Percentiles rank a stretch among this genome's conserved stretches.
These are phyloP conservation scores for Moesziomyces sp. DNA, from an alignment of 1,284 basidiomycete species.

Conservation along the genomic window DNA sequence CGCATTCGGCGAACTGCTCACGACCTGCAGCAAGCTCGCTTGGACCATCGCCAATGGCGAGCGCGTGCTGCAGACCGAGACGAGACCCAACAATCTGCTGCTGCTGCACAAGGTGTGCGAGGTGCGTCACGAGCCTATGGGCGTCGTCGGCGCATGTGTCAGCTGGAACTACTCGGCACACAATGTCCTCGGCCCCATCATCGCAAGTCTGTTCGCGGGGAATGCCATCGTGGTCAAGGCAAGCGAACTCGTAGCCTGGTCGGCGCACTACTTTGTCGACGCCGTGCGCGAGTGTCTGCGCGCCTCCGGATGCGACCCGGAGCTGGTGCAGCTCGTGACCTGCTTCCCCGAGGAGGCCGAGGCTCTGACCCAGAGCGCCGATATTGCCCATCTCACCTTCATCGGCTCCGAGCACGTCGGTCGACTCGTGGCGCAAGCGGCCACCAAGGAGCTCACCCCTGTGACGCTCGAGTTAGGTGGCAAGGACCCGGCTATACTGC, in stretches of 20 bases:
- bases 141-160: constrained; percentile 89
- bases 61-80: constrained; percentile 43
- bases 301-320: constrained; percentile 80
- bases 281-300: constrained; percentile 61
- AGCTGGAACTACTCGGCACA: constrained; percentile 83
- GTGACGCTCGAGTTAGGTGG: constrained; percentile 88
- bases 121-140: constrained; percentile 91
- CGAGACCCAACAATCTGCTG: constrained; percentile 75
- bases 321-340: constrained; percentile 74
- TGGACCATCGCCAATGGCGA: constrained; percentile 62
- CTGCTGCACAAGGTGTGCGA: constrained; percentile 82
- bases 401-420: constrained; percentile 94
- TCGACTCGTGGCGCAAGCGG: constrained; percentile 82
- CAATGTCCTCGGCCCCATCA: constrained; percentile 90
- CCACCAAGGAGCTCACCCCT: constrained; percentile 85
- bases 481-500: constrained; percentile 72
- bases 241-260: constrained; percentile 64
- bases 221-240: constrained; percentile 92
- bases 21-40: constrained; percentile 58
- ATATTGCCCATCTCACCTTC: constrained; percentile 80
- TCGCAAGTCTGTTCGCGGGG: constrained; percentile 88
- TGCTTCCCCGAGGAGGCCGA: constrained; percentile 89
- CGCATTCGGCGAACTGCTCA: constrained; percentile 70
- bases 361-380: constrained; percentile 80
- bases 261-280: constrained; percentile 73